Evolutionary conservation across 2,329 filamentous ascomycete genomes (phyloP).

Genomic region (Rutstroemia sydowiana): DNA sequence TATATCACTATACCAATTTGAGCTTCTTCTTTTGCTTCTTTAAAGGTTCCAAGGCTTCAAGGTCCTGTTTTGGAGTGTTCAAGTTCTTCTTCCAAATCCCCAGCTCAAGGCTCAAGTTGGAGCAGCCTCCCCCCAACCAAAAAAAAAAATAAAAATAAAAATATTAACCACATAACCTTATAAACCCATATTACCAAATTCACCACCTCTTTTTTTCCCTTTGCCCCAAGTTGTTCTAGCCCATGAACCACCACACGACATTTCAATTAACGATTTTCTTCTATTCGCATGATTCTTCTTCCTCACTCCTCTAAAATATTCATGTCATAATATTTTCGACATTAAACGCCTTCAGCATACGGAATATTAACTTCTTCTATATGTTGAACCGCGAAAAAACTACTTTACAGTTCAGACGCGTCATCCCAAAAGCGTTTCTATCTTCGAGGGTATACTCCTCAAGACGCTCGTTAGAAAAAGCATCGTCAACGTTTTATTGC

Average conservation of each 20-base stretch:
- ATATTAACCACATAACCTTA: too few species aligned
- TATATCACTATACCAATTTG: too few species aligned
- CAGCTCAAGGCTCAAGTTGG: too few species aligned
- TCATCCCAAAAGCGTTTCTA: conserved; percentile 24
- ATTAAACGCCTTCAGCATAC: conserved; percentile 17
- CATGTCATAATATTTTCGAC: conserved; percentile 20
- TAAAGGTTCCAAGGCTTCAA: too few species aligned
- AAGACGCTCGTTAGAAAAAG: conserved; percentile 26
- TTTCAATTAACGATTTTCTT: background rate
- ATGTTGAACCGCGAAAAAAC: conserved; percentile 15
- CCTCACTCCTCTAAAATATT: background rate
- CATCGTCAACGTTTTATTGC: background rate
- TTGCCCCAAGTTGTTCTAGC: background rate
- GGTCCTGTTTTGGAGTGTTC: too few species aligned
- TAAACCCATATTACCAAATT: too few species aligned
- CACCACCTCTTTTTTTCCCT: background rate
- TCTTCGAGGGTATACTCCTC: conserved; percentile 26
- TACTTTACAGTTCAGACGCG: conserved; percentile 17
- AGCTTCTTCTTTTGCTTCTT: too few species aligned
- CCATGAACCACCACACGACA: background rate
- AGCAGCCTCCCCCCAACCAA: too few species aligned
- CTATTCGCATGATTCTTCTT: background rate
- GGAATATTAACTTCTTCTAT: conserved; percentile 1
- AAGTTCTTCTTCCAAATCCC: too few species aligned
- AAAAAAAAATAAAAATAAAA: too few species aligned